Conservation (phyloP, 73 alveolate species). For the Tetrahymena malaccensis region DNA sequence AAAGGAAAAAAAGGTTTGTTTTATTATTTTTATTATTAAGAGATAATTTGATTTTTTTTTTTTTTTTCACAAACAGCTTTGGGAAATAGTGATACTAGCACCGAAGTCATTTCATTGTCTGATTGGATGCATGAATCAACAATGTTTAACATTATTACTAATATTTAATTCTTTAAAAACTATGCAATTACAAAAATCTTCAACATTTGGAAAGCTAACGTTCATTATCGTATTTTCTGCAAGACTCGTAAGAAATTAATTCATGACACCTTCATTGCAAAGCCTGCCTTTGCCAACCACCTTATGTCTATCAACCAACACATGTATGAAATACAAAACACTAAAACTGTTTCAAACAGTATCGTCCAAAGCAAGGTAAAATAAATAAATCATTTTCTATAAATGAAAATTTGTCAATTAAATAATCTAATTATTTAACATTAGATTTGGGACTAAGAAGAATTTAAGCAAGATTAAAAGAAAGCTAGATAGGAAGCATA, state of each 20-base stretch:
- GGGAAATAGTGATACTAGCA: slow-evolving; percentile 71
- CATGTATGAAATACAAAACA: slow-evolving; percentile 56
- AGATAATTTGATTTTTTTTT: slow-evolving; percentile 6
- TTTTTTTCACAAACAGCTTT: neutral
- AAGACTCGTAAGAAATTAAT: slow-evolving; percentile 78
- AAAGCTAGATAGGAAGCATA: slow-evolving; percentile 67
- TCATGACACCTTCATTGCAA: slow-evolving; percentile 53
- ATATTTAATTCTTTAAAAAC: slow-evolving; percentile 86
- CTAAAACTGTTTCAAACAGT: slow-evolving; percentile 29
- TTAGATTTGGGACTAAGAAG: slow-evolving; percentile 55
- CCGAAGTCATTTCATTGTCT: slow-evolving; percentile 89
- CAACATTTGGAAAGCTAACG: slow-evolving; percentile 92
- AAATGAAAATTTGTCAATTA: neutral
- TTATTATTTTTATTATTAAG: neutral
- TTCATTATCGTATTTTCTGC: slow-evolving; percentile 83
- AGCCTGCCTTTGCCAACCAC: slow-evolving; percentile 93
- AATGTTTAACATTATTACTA: slow-evolving; percentile 83
- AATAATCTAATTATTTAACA: slow-evolving; percentile 8
- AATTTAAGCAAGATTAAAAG: slow-evolving; percentile 51
- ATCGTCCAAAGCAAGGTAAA: slow-evolving; percentile 17
- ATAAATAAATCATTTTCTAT: neutral
- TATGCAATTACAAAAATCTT: slow-evolving; percentile 81
- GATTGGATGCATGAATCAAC: slow-evolving; percentile 99
- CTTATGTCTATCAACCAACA: slow-evolving; percentile 60
- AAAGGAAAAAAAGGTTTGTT: slow-evolving; percentile 55